Conservation (phyloP, 768 basidiomycete species). For the Gyrodon lividus region DNA sequence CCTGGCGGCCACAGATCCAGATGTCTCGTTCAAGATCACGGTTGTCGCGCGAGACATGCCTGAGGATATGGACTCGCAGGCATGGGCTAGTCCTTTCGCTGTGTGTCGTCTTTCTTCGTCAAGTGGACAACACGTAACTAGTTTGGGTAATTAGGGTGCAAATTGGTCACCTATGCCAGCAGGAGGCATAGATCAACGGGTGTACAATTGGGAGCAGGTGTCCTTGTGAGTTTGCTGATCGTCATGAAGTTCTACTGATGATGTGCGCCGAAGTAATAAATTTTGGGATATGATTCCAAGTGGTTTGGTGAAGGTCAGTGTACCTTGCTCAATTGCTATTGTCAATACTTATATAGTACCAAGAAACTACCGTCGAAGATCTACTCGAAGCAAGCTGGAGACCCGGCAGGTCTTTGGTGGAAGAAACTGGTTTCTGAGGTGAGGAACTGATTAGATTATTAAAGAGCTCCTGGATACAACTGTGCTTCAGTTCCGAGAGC, state of each 20-base stretch:
- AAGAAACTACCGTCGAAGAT: conserved; percentile 40
- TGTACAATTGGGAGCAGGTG: conserved; percentile 37
- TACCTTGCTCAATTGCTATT: background rate
- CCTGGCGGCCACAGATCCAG: conserved; percentile 23
- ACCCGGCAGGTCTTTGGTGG: conserved; percentile 37
- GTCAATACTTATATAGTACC: conserved; percentile 3
- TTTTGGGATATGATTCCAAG: conserved; percentile 48
- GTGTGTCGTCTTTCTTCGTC: conserved; percentile 25
- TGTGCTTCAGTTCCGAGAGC: conserved; percentile 30
- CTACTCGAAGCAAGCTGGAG: conserved; percentile 24
- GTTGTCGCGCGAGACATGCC: conserved; percentile 40
- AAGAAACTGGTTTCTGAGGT: conserved; percentile 40
- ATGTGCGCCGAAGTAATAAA: conserved; percentile 34
- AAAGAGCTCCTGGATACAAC: background rate
- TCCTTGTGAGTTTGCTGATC: conserved; percentile 38
- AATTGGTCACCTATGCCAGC: conserved; percentile 47
- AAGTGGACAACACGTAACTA: background rate
- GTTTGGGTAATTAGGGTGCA: conserved; percentile 36
- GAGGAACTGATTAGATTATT: conserved; percentile 8
- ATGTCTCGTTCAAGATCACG: conserved; percentile 20
- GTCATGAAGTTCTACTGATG: conserved; percentile 5
- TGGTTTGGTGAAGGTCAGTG: conserved; percentile 39
- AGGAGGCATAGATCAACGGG: conserved; percentile 32
- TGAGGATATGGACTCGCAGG: conserved; percentile 39
- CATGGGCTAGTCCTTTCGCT: conserved; percentile 52